phyloP scores from a whole-genome alignment of 192 early-diverging fungal genomes.

The Coemansia sp. region DNA sequence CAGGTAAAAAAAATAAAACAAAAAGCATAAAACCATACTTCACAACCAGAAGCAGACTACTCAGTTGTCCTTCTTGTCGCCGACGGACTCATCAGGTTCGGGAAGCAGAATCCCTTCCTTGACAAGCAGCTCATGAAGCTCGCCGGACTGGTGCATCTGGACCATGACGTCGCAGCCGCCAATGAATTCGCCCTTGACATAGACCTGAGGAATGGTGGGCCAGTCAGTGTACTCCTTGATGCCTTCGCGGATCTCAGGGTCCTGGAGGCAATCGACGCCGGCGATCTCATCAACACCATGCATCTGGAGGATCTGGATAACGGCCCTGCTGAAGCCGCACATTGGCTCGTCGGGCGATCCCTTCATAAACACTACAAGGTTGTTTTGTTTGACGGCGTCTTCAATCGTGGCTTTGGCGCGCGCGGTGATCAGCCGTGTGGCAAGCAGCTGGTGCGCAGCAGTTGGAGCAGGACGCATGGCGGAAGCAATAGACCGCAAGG shows the following conservation, averaged over 20 bases:
- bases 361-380: constrained; percentile 92
- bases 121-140: constrained; percentile 77
- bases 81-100: constrained; percentile 26
- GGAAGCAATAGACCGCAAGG: constrained; percentile 11
- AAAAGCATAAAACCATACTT: not conserved
- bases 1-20: not conserved
- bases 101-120: constrained; percentile 68
- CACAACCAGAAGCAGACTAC: not conserved
- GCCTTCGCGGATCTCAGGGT: constrained; percentile 87
- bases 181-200: constrained; percentile 93
- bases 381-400: constrained; percentile 61
- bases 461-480: constrained; percentile 4
- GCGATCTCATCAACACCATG: constrained; percentile 74
- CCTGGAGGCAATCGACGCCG: constrained; percentile 59
- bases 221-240: constrained; percentile 94
- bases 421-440: constrained; percentile 38
- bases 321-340: constrained; percentile 95
- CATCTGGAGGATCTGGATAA: constrained; percentile 84
- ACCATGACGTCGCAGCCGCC: constrained; percentile 94
- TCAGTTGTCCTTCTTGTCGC: constrained; percentile 19
- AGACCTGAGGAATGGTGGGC: constrained; percentile 97
- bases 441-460: constrained; percentile 14
- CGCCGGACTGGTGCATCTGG: constrained; percentile 85
- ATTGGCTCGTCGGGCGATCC: constrained; percentile 89
- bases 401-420: constrained; percentile 35